These are phyloP conservation scores for Sclerotinia trifoliorum DNA, from an alignment of 2,329 filamentous ascomycete genomes.

Conservation along the genomic window DNA sequence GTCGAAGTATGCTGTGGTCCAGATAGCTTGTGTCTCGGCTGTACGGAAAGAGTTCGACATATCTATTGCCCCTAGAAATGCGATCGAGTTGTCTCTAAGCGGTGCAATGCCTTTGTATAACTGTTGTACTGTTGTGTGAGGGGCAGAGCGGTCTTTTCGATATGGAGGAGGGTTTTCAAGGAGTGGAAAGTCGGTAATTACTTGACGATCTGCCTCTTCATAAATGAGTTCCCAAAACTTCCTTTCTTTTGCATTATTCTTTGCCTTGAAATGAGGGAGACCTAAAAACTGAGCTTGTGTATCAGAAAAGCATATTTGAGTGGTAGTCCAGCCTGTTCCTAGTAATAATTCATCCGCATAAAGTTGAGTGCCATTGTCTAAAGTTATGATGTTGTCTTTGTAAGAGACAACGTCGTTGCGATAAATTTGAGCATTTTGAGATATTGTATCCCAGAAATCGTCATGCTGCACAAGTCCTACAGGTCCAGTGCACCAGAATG, in stretches of 20 bases:
- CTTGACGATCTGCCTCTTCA: conserved; percentile 18
- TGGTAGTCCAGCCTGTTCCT: conserved; percentile 7
- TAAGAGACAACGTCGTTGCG: conserved; percentile 26
- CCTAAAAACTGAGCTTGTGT: neutral
- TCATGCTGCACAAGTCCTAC: conserved; percentile 36
- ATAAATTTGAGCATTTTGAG: conserved; percentile 27
- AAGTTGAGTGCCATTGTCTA: neutral
- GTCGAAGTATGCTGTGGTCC: conserved; percentile 25
- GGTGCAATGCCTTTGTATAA: conserved; percentile 25
- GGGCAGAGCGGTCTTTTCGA: neutral
- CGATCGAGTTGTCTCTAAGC: conserved; percentile 18
- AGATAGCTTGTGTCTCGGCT: conserved; percentile 25
- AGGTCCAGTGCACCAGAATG: conserved; percentile 36
- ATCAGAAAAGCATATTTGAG: neutral
- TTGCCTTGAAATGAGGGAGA: neutral
- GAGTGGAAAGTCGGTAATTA: conserved; percentile 16
- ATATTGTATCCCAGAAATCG: conserved; percentile 36
- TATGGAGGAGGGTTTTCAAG: conserved; percentile 21
- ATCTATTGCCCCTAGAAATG: conserved; percentile 19
- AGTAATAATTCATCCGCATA: conserved; percentile 1
- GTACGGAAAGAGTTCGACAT: conserved; percentile 22
- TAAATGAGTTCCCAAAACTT: conserved; percentile 32
- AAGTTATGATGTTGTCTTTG: neutral
- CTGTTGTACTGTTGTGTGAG: conserved; percentile 18
- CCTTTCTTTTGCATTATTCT: neutral